Evolutionary conservation across 2,329 filamentous ascomycete species (phyloP).

Genomic region (Colletotrichum aenigma): DNA sequence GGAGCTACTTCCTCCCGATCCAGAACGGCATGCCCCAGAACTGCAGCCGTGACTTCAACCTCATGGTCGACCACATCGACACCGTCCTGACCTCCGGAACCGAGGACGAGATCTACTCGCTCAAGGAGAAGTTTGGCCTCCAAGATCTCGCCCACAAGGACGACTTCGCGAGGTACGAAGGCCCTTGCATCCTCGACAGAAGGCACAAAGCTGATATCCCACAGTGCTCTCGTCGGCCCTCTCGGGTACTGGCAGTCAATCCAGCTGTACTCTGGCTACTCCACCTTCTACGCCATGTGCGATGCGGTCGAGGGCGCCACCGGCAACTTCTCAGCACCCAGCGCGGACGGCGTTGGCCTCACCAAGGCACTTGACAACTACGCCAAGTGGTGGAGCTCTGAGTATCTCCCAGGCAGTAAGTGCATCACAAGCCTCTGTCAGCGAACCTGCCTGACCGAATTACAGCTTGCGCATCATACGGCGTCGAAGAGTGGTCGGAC

Average conservation of each 20-base stretch:
- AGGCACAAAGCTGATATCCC: not conserved
- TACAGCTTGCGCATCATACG: constrained; percentile 49
- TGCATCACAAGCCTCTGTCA: not conserved
- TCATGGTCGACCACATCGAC: constrained; percentile 61
- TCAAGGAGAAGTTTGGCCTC: constrained; percentile 60
- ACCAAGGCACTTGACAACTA: constrained; percentile 58
- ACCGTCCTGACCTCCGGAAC: constrained; percentile 46
- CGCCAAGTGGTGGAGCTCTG: constrained; percentile 54
- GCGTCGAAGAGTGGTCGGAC: constrained; percentile 48
- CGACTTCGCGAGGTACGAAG: constrained; percentile 48
- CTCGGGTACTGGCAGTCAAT: constrained; percentile 39
- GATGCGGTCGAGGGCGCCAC: constrained; percentile 29
- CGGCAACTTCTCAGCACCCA: constrained; percentile 29
- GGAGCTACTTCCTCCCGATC: constrained; percentile 63
- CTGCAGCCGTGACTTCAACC: constrained; percentile 56
- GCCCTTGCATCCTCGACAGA: not conserved
- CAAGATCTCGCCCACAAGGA: constrained; percentile 50
- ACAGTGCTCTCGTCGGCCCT: constrained; percentile 26
- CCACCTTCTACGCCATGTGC: constrained; percentile 39
- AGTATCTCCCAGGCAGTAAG: constrained; percentile 52
- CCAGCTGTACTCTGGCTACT: constrained; percentile 36
- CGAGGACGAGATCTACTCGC: constrained; percentile 38
- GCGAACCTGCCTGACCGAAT: not conserved
- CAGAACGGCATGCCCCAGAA: constrained; percentile 62
- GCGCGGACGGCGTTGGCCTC: constrained; percentile 52